Evolutionary conservation across 768 basidiomycete species (phyloP), one percentile per base, ranked within the genome.

Genomic region (Dioszegia hungarica): DNA sequence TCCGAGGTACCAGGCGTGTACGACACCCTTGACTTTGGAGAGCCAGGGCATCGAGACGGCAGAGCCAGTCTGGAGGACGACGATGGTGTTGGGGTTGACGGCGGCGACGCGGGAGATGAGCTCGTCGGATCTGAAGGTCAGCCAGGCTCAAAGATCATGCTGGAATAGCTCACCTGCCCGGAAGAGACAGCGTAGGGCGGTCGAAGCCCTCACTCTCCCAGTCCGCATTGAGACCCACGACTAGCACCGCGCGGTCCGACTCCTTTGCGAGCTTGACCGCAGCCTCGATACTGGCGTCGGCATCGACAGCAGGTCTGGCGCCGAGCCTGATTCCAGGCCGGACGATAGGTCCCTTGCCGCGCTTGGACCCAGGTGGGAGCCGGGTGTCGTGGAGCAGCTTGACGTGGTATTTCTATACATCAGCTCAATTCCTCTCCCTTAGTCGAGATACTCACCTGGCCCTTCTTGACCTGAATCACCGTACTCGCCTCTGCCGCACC

Each of bases 41-140:
- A 83, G 75, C 86, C 86, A 88, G 5, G 86, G 86, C 85, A 88
- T 86, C 2, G 82, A 77, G 8, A 86, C 81, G 1, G 86, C 51
- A 2, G 58, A 46, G 5, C 67, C 64, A n/a, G 37, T 34, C 37
- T 61, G 59, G 27, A 56, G 22, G 15, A 51, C 59, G 28, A 61
- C 49, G 6, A 59, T 48, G 11, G 56, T 44, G 20, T 68, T 64
- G 31, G 64, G 61, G 49, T 66, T 50, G 22, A 49, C 62, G 2
- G 27, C 25, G 8, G 63, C 60, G 19, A 70, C 56, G 14, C 57
- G 52, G 1, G 55, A 17, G 43, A 74, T 50, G 10, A 74, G 54
- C 6, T 50, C 57, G 60, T 70, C 45, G 17, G 65, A 57, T n/a
- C 48, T 58, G 28, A 29, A 37, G n/a, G 20, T 50, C 33, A 50